These are phyloP conservation scores for Penicillium arizonense DNA, from an alignment of 495 filamentous ascomycete genomes.

Conservation along the genomic window DNA sequence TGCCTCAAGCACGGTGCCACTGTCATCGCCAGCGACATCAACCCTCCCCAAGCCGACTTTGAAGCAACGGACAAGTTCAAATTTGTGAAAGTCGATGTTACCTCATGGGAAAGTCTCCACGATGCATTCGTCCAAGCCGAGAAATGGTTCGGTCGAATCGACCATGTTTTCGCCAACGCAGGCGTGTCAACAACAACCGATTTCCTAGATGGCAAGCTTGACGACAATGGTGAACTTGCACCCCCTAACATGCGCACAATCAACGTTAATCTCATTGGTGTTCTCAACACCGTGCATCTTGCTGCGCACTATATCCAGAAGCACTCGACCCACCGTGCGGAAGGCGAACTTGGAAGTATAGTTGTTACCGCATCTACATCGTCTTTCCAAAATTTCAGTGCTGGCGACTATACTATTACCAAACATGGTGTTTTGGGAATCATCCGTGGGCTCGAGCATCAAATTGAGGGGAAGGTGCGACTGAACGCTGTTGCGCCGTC, in stretches of 20 bases:
- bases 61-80: slow-evolving; percentile 16
- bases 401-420: slow-evolving; percentile 34
- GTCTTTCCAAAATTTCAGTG: slow-evolving; percentile 36
- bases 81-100: slow-evolving; percentile 40
- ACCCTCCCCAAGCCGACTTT: slow-evolving; percentile 22
- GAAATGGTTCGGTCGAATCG: slow-evolving; percentile 40
- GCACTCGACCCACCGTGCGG: slow-evolving; percentile 14
- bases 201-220: slow-evolving; percentile 39
- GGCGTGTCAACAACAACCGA: slow-evolving; percentile 38
- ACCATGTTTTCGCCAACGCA: slow-evolving; percentile 52
- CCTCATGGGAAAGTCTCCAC: slow-evolving; percentile 38
- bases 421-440: slow-evolving; percentile 43
- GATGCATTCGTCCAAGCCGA: slow-evolving; percentile 39
- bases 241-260: slow-evolving; percentile 38
- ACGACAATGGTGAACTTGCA: slow-evolving; percentile 37
- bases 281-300: slow-evolving; percentile 39
- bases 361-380: slow-evolving; percentile 38
- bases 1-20: slow-evolving; percentile 43
- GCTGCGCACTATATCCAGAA: slow-evolving; percentile 36
- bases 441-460: slow-evolving; percentile 24
- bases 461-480: slow-evolving; percentile 22
- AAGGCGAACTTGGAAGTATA: slow-evolving; percentile 28
- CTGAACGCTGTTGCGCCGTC: slow-evolving; percentile 43
- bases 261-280: slow-evolving; percentile 43
- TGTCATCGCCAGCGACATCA: slow-evolving; percentile 44